Evolutionary conservation across 2,329 filamentous ascomycete genomes (phyloP), one percentile per base, ranked within the genome.

Genomic region (Aureobasidium sp.): DNA sequence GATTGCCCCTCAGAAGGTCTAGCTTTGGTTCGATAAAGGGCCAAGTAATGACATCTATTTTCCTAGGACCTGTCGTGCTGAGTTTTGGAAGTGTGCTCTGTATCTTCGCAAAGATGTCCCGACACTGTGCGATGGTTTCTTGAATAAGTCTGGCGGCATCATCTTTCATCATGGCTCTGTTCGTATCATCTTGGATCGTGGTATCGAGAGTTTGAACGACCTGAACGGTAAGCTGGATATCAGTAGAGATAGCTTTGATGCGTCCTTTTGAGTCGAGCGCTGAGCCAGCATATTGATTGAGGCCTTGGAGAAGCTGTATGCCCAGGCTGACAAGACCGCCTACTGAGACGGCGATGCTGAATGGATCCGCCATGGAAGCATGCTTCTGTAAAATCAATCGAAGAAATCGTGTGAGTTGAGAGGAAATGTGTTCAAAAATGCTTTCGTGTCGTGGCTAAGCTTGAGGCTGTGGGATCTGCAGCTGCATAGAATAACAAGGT

Each of bases 201-300:
- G 26, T 23, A 1, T 59, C 32, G 1, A 59, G 27, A 2, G 46
- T 10, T 20, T 39, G 23, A 5, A 50, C 7, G 20, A 59, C 56
- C n/a, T 59, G 42, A 8, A 59, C 23, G 5, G 56, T 15, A 15
- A 59, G 42, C 2, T 27, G 23, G 12, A 48, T 29, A 3, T 59
- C 56, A 0, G 17, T 50, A 10, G 44, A 41, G 3, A 59, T 59
- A 20, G 44, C 56, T 5, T 8, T n/a, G 15, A 59, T 41, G 12
- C 44, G 56, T 20, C 23, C 56, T 34, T 50, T 60, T 1, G 56
- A 29, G 20, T 60, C 56, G 23, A 44, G 15, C 7, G 56, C 56
- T 34, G 56, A 60, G 12, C 44, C 56, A 8, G 56, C 44, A 50
- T 60, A 60, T 36, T 39, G 27, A 13, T 48, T 60, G 26, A 60